Evolutionary conservation across 2,329 filamentous ascomycete genomes (phyloP).

Genomic region (Pseudocercospora eumusae): DNA sequence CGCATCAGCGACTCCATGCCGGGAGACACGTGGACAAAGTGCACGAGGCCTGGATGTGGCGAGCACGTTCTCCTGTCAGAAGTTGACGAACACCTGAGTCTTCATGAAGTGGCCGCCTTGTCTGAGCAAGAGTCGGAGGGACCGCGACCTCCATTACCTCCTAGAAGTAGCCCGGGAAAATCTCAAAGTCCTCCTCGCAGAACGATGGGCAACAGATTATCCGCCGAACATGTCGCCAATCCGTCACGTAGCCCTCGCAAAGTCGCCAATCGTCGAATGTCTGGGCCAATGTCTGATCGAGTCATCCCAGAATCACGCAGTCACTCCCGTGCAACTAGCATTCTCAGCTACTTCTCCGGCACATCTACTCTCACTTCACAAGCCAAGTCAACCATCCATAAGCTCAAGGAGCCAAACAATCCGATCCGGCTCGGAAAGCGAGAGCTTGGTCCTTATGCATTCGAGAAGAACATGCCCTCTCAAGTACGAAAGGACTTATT

Average conservation of each 20-base stretch:
- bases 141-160: constrained; percentile 23
- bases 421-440: constrained; percentile 39
- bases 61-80: constrained; percentile 46
- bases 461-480: constrained; percentile 49
- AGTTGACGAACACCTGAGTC: constrained; percentile 50
- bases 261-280: constrained; percentile 13
- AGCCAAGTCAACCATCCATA: constrained; percentile 15
- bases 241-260: constrained; percentile 12
- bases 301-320: background rate
- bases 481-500: constrained; percentile 47
- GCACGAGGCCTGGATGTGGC: constrained; percentile 47
- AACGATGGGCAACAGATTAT: constrained; percentile 2
- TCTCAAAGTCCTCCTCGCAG: constrained; percentile 6
- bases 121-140: constrained; percentile 43
- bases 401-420: constrained; percentile 17
- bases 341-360: constrained; percentile 26
- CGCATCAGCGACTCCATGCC: constrained; percentile 21
- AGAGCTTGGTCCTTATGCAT: constrained; percentile 52
- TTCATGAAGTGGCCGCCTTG: constrained; percentile 42
- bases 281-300: background rate
- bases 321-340: background rate
- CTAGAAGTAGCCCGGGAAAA: constrained; percentile 19
- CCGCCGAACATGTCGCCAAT: background rate
- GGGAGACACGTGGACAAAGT: constrained; percentile 39
- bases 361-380: constrained; percentile 17